Evolutionary conservation across 192 early-diverging fungal species (phyloP), one percentile per base, ranked within the genome.

Genomic region (Podila verticillata): DNA sequence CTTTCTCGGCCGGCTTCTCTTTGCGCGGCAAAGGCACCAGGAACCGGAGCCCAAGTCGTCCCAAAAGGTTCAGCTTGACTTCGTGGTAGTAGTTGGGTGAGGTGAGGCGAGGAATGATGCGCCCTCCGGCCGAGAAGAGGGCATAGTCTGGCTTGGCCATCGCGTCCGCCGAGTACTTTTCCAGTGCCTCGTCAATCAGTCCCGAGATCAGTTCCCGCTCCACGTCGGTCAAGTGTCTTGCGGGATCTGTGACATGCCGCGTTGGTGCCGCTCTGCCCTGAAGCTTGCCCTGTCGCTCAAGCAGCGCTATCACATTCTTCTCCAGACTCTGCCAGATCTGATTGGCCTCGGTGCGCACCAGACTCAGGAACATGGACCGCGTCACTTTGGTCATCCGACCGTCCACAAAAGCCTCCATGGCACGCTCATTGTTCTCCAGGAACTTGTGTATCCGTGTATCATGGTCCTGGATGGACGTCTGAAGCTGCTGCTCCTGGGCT

Each of bases 91-190:
- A 91, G 2, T 91, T 89, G 30, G 75, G 64, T 8, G 89, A 91
- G n/a, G 92, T 94, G 3, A 91, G 84, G 0, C 64, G 61, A 15
- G 87, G 85, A 30, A 94, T 84, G 48, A 93, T 85, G 20, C 88
- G 86, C 20, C 90, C 90, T 0, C 93, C 93, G 7, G 87, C 87
- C 20, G 91, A 85, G 28, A 75, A 82, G 35, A 92, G 79, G 1
- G 93, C 93, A 87, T 89, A 94, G 75, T 94, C 93, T 1, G 91
- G 83, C 64, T 84, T 86, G 48, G 85, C 89, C 30, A 92, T 58
- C 2, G 69, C 75, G 48, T 89, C 86, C 48, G 88, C 87, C 44
- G 86, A 84, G 64, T 90, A 92, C 39, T 85, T 85, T 39, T 83
- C 68, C 24, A 93, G 77, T 12, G 90, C 91, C 19, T 85, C 84